phyloP scores from a whole-genome alignment of 306 rosid species.

The Casuarina equisetifolia region DNA sequence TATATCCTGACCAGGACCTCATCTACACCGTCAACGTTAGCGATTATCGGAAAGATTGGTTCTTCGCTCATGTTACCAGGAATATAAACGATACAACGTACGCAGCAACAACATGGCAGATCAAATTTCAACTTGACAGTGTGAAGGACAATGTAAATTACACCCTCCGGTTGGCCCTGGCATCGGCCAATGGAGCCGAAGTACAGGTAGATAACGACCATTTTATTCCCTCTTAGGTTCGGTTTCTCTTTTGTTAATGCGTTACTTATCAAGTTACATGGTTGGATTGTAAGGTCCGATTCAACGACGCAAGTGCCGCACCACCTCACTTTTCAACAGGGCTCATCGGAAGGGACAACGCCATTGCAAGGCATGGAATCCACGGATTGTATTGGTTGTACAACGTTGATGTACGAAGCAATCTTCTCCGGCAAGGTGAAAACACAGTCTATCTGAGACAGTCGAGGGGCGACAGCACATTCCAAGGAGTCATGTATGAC shows the following conservation, averaged over 20 bases:
- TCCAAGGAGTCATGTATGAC: constrained; percentile 73
- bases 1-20: constrained; percentile 48
- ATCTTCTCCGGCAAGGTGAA: constrained; percentile 38
- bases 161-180: constrained; percentile 78
- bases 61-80: constrained; percentile 63
- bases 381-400: constrained; percentile 62
- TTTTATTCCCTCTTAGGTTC: too few species aligned
- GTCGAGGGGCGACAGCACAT: constrained; percentile 27
- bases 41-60: constrained; percentile 50
- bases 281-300: constrained; percentile 46
- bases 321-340: constrained; percentile 37
- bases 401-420: constrained; percentile 37
- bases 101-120: constrained; percentile 66
- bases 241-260: neutral
- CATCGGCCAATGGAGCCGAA: constrained; percentile 42
- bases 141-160: constrained; percentile 32
- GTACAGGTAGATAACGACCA: constrained; percentile 42
- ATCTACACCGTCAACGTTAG: constrained; percentile 37
- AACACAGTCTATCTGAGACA: constrained; percentile 62
- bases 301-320: constrained; percentile 30
- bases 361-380: constrained; percentile 79
- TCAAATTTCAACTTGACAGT: constrained; percentile 44
- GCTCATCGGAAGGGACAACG: constrained; percentile 58
- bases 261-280: neutral
- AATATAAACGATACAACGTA: constrained; percentile 21